Conservation (phyloP, 352 stramenopile species). For the Phytopythium cucurbitacearum region DNA sequence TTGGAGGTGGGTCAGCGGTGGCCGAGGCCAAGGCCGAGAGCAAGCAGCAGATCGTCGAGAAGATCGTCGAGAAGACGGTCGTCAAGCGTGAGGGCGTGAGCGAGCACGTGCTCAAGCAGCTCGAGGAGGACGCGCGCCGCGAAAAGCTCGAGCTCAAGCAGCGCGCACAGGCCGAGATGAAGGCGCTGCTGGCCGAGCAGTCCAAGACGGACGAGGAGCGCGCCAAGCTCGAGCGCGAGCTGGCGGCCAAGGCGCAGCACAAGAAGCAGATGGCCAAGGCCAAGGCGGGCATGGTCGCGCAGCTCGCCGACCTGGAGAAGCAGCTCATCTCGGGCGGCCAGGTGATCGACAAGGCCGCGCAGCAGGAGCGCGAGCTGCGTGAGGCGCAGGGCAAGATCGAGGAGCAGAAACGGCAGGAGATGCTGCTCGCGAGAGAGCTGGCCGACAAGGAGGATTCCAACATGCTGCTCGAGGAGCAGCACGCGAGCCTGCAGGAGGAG, state of each 20-base stretch:
- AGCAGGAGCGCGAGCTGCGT: slow-evolving; percentile 91
- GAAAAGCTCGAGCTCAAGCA: slow-evolving; percentile 76
- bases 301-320: slow-evolving; percentile 69
- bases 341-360: slow-evolving; percentile 92
- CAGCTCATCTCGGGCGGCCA: slow-evolving; percentile 88
- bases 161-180: slow-evolving; percentile 72
- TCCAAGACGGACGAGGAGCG: slow-evolving; percentile 88
- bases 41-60: slow-evolving; percentile 43
- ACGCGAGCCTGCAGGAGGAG: slow-evolving; percentile 86
- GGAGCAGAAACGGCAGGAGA: slow-evolving; percentile 75
- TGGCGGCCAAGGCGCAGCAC: slow-evolving; percentile 83
- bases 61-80: slow-evolving; percentile 73
- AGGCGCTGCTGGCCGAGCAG: slow-evolving; percentile 80
- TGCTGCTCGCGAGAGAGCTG: slow-evolving; percentile 85
- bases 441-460: slow-evolving; percentile 93
- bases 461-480: slow-evolving; percentile 90
- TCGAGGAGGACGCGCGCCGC: slow-evolving; percentile 67
- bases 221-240: slow-evolving; percentile 74
- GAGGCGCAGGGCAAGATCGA: slow-evolving; percentile 89
- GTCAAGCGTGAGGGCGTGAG: slow-evolving; percentile 72
- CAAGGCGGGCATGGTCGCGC: slow-evolving; percentile 90
- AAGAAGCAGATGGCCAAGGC: slow-evolving; percentile 80
- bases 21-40: slow-evolving; percentile 1
- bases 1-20: background rate
- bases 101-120: slow-evolving; percentile 71